Percentiles rank a stretch among this genome's conserved stretches.
Conservation (phyloP, 176 grass and related monocot genomes). For the Phoenix dactylifera region DNA sequence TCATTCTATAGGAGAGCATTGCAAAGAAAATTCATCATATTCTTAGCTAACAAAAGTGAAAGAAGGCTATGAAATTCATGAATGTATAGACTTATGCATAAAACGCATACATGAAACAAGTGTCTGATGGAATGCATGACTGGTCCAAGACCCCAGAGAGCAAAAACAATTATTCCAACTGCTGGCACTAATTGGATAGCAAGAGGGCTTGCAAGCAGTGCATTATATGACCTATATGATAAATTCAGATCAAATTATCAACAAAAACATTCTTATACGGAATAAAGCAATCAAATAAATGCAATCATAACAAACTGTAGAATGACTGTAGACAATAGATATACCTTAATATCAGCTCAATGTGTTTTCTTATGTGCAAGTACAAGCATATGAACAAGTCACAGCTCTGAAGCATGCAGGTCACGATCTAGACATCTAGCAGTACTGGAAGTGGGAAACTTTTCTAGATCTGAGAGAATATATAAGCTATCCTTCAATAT, state of each 20-base stretch:
- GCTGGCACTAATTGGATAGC: constrained; percentile 64
- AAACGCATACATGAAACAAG: constrained; percentile 54
- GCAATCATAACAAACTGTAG: too few relatives aligned
- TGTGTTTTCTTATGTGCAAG: too few relatives aligned
- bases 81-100: too few relatives aligned
- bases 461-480: neutral
- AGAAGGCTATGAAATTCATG: too few relatives aligned
- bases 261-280: too few relatives aligned
- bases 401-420: too few relatives aligned
- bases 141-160: constrained; percentile 71
- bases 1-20: constrained; percentile 40
- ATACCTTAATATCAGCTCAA: too few relatives aligned
- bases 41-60: neutral
- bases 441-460: too few relatives aligned
- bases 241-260: constrained; percentile 6
- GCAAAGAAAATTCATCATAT: constrained; percentile 11
- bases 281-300: too few relatives aligned
- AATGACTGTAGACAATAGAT: too few relatives aligned
- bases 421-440: too few relatives aligned
- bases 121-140: constrained; percentile 58
- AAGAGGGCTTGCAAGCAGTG: constrained; percentile 44
- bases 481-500: constrained; percentile 4
- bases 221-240: constrained; percentile 58
- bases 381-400: too few relatives aligned
- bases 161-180: constrained; percentile 78